Evolutionary conservation across 2,329 filamentous ascomycete genomes (phyloP), one percentile per base, ranked within the genome.

Genomic region (Clonostachys byssicola): DNA sequence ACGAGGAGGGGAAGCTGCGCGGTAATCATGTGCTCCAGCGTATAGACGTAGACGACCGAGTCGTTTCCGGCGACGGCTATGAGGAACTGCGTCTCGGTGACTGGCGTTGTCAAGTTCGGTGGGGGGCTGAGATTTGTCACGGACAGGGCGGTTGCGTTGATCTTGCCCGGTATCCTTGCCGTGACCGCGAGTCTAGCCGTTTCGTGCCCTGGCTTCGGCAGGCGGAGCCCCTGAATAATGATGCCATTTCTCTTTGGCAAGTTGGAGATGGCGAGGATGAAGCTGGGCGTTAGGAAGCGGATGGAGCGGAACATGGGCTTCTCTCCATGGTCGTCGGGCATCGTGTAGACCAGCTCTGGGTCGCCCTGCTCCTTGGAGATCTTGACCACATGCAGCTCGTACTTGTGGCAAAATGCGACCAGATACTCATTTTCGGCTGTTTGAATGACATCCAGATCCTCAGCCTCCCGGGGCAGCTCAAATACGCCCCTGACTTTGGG

Each of bases 41-140:
- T 92, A 64, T 85, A 87, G 30, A 96, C 70, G 6, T 81, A 81
- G 53, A 96, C 85, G 12, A 89, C 90, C 50, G 84, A 83, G 63
- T 95, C 88, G 56, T 88, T 86, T 9, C 86, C 86, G 4, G 88
- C 88, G 13, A 95, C 82, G 7, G 91, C 92, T 54, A 96, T 77
- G 42, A 87, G 80, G 53, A 90, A 87, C 66, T 96, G 90, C 42
- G 85, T 80, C 49, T 87, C 83, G 45, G 79, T 80, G 45, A 81
- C 66, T 2, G 76, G 67, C 2, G 61, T 55, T 16, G 77, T 71
- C 0, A 77, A 67, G 12, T 78, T 70, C 6, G 74, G 64, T 7
- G 79, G 70, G 5, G 73, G 76, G 10, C 79, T 76, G 10, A 96
- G 75, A 49, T 85, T 81, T 50, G 83, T 83, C 44, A 92, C 82